Conservation (phyloP, 805 yeast genomes). For the Kluyveromyces nonfermentans region DNA sequence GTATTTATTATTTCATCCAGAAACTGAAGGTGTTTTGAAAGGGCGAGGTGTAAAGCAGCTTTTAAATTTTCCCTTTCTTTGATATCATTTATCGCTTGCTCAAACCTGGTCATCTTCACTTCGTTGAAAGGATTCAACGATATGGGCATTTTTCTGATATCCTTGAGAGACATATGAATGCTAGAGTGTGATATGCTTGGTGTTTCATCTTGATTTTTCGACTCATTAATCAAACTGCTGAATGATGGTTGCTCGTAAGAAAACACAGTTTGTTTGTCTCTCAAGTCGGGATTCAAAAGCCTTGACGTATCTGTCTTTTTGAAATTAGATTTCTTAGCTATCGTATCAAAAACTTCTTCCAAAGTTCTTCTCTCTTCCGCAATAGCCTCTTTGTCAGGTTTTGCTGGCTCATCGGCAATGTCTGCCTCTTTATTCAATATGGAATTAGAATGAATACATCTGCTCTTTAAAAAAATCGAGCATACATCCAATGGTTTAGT, state of each 20-base stretch:
- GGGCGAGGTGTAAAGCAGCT: conserved; percentile 14
- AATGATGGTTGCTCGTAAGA: background rate
- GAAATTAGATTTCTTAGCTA: background rate
- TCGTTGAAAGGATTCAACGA: conserved; percentile 32
- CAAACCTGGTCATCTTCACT: conserved; percentile 76
- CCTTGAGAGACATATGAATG: background rate
- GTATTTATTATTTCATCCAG: conserved; percentile 10
- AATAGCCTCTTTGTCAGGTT: background rate
- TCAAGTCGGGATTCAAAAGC: conserved; percentile 1
- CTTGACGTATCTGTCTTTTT: background rate
- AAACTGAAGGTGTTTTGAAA: conserved; percentile 15
- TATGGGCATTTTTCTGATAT: conserved; percentile 1
- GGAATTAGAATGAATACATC: background rate
- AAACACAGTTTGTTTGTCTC: conserved; percentile 1
- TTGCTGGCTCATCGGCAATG: background rate
- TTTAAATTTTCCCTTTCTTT: conserved; percentile 18
- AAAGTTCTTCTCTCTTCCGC: background rate
- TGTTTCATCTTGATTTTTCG: background rate
- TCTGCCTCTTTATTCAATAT: background rate
- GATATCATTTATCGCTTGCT: conserved; percentile 9
- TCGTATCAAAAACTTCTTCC: background rate
- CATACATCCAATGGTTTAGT: background rate
- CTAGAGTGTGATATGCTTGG: background rate
- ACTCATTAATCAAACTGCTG: background rate
- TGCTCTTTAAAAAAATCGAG: background rate